Evolutionary conservation across 805 yeast species (phyloP), one percentile per base, ranked within the genome.

Genomic region (Candida ponderosae): DNA sequence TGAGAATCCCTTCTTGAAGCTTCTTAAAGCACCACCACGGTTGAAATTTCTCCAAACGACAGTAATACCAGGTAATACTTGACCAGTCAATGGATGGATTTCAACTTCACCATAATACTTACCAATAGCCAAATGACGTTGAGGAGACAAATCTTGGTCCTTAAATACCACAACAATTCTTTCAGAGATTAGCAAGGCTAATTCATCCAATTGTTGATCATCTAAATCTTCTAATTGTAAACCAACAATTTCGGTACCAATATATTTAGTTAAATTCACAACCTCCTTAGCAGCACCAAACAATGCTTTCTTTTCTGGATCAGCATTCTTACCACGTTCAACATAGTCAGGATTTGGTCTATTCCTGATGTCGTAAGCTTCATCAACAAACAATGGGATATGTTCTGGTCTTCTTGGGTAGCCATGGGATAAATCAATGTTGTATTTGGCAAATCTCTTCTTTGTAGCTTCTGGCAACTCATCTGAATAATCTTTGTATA

Each of bases 141-240:
- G 62, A 18, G 70, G 69, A 20, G 64, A 47, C 29, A 70, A 48
- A 41, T 70, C 71, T 50, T 70, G 76, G 44, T 68, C 65, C 38
- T 68, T 54, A 60, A 71, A 70, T 47, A 71, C 69, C 15, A 71
- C 76, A 31, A 70, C 75, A n/a, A 63, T 65, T 46, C 76, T 60
- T 50, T 68, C 72, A 18, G 74, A 69, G 28, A 68, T 54, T 33
- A 70, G 49, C 13, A 68, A 52, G 6, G 74, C 75, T 40, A 70
- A 57, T 50, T 70, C 74, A 47, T 70, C 73, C 37, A 52, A 58
- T 48, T 70, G 75, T 45, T 59, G 41, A 38, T 68, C 66, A 29
- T 53, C 61, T 39, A 70, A 51, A 24, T 67, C 69, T 5, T 55
- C 51, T 29, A 70, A 51, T 48, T 70, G 72, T 31, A 70, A 50